phyloP scores from a whole-genome alignment of 2,329 filamentous ascomycete genomes.

The Xylaria sp. region DNA sequence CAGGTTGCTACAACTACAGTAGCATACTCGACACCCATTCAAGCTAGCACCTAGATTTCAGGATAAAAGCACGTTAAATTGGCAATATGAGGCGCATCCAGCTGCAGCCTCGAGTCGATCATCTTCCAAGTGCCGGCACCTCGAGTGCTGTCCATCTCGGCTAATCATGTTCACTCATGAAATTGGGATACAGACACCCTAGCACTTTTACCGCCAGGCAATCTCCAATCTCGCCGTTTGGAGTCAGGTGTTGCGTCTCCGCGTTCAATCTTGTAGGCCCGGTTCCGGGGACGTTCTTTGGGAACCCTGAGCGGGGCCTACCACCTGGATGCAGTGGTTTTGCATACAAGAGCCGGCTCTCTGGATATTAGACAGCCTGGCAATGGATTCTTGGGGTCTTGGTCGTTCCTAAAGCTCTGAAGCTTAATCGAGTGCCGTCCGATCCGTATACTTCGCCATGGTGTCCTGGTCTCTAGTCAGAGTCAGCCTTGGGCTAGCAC shows the following conservation, averaged over 20 bases:
- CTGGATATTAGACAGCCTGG: slow-evolving; percentile 13
- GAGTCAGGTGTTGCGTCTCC: slow-evolving; percentile 22
- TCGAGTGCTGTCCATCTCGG: slow-evolving; percentile 30
- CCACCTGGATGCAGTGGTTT: neutral
- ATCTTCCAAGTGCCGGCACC: slow-evolving; percentile 28
- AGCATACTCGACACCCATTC: neutral
- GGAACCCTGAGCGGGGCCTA: neutral
- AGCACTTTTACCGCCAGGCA: slow-evolving; percentile 15
- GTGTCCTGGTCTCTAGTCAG: slow-evolving; percentile 22
- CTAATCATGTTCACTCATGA: slow-evolving; percentile 37
- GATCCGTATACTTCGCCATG: slow-evolving; percentile 29
- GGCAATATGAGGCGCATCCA: slow-evolving; percentile 9
- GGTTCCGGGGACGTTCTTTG: slow-evolving; percentile 18
- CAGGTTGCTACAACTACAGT: neutral
- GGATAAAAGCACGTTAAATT: slow-evolving; percentile 18
- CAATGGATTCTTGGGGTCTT: slow-evolving; percentile 8
- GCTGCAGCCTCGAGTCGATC: slow-evolving; percentile 15
- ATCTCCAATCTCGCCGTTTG: slow-evolving; percentile 25
- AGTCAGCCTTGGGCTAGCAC: slow-evolving; percentile 26
- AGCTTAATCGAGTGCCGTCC: slow-evolving; percentile 15
- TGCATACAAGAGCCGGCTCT: slow-evolving; percentile 7
- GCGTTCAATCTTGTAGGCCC: slow-evolving; percentile 11
- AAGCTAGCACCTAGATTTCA: slow-evolving; percentile 11
- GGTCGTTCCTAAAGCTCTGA: slow-evolving; percentile 12
- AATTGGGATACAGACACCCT: slow-evolving; percentile 22